Percentiles rank a stretch among this genome's conserved stretches.
phyloP scores from a whole-genome alignment of 176 grass and related monocot species.

The Saccharum spontaneum region DNA sequence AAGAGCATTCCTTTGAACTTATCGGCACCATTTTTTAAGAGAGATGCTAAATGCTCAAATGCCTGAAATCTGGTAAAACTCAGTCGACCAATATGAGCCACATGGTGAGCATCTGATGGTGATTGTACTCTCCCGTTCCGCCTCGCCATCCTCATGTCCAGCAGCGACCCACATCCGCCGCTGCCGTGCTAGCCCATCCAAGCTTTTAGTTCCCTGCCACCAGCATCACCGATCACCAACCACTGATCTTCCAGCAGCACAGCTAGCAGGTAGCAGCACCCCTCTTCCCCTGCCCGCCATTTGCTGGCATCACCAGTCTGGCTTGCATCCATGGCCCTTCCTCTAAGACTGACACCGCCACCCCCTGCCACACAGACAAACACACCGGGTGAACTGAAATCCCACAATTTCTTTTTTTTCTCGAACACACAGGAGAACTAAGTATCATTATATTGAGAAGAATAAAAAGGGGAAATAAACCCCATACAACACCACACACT shows the following conservation, averaged over 20 bases:
- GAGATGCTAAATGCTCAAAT: background rate
- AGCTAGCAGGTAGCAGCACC: background rate
- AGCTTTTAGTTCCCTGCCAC: background rate
- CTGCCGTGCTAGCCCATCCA: background rate
- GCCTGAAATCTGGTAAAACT: background rate
- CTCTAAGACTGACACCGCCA: background rate
- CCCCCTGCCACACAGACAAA: background rate
- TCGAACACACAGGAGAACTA: too few species aligned
- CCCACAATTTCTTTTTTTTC: background rate
- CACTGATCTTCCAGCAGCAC: background rate
- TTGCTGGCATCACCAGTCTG: background rate
- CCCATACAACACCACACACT: too few species aligned
- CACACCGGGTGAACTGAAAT: background rate
- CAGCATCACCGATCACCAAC: background rate
- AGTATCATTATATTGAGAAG: too few species aligned
- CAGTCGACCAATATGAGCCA: background rate
- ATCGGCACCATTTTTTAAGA: background rate
- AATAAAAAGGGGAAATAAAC: too few species aligned
- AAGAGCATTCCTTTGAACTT: background rate
- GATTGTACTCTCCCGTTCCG: background rate
- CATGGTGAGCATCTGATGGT: background rate
- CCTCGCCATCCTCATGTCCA: background rate
- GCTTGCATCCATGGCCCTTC: background rate
- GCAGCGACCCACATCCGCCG: background rate
- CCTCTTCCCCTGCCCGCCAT: background rate